Evolutionary conservation across 2,329 filamentous ascomycete species (phyloP).

Genomic region (Boeremia exigua): DNA sequence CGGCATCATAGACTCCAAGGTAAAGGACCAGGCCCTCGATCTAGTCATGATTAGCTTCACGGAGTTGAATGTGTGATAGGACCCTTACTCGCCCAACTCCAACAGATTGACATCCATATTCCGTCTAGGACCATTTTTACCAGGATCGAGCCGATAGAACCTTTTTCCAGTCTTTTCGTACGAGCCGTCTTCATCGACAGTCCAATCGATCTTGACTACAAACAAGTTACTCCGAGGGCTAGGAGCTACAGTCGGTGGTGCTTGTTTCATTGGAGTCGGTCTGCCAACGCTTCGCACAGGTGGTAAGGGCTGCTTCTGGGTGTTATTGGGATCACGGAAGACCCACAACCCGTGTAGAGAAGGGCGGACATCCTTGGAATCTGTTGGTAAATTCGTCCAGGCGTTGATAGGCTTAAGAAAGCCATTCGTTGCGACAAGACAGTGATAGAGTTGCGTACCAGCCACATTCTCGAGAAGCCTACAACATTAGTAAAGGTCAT

Average conservation of each 20-base stretch:
- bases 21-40: slow-evolving; percentile 40
- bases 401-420: slow-evolving; percentile 34
- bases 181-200: slow-evolving; percentile 35
- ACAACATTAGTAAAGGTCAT: background rate
- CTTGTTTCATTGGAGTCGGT: slow-evolving; percentile 7
- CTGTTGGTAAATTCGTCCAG: slow-evolving; percentile 25
- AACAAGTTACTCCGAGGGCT: slow-evolving; percentile 10
- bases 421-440: slow-evolving; percentile 23
- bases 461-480: slow-evolving; percentile 29
- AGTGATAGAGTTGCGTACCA: slow-evolving; percentile 30
- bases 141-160: slow-evolving; percentile 31
- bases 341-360: slow-evolving; percentile 39
- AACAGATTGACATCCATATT: slow-evolving; percentile 44
- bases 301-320: slow-evolving; percentile 1
- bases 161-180: slow-evolving; percentile 37
- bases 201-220: slow-evolving; percentile 42
- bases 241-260: background rate
- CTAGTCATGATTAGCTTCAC: slow-evolving; percentile 22
- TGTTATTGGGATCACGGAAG: slow-evolving; percentile 33
- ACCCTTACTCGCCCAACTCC: slow-evolving; percentile 38
- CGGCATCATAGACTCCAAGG: slow-evolving; percentile 33
- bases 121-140: slow-evolving; percentile 18
- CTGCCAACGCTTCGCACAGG: slow-evolving; percentile 19
- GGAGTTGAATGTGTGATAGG: background rate
- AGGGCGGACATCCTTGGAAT: slow-evolving; percentile 28